A percentile compares a stretch with the other conserved stretches of the same genome.
These are phyloP conservation scores for Linderniella brevidens DNA, from an alignment of 257 asterid species.

Conservation along the genomic window DNA sequence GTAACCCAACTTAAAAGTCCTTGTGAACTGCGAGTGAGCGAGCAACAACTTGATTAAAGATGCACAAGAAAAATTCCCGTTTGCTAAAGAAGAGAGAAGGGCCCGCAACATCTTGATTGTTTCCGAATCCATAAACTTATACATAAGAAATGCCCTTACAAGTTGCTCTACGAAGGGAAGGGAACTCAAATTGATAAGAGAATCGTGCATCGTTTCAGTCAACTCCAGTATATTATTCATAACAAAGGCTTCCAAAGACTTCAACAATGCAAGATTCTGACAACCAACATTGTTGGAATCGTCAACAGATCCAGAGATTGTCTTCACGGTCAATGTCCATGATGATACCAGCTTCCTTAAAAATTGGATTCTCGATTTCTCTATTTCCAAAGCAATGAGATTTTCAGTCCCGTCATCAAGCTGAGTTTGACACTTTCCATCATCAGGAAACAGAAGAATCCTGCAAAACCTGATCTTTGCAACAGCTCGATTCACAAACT, in stretches of 20 bases:
- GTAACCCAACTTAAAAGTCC: conserved; percentile 26
- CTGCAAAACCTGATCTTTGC: conserved; percentile 53
- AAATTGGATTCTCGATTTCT: conserved; percentile 32
- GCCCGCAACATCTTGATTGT: conserved; percentile 50
- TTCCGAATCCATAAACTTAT: conserved; percentile 65
- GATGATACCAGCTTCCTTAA: conserved; percentile 40
- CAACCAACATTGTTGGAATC: conserved; percentile 19
- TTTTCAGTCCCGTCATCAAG: conserved; percentile 16
- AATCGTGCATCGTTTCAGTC: conserved; percentile 27
- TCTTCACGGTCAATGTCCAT: conserved; percentile 55
- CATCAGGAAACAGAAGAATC: conserved; percentile 32
- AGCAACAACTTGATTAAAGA: conserved; percentile 53
- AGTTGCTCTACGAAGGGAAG: conserved; percentile 55
- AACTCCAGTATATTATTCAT: conserved; percentile 39
- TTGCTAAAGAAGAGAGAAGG: conserved; percentile 34
- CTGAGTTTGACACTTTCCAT: conserved; percentile 14
- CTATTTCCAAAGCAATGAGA: conserved; percentile 19
- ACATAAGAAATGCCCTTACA: conserved; percentile 42
- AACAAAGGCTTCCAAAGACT: conserved; percentile 52
- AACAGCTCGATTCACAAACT: conserved; percentile 46
- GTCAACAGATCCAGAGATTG: conserved; percentile 20
- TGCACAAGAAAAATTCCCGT: conserved; percentile 50
- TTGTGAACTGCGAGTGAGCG: conserved; percentile 57
- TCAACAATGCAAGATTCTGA: conserved; percentile 22
- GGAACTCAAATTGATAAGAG: conserved; percentile 37